phyloP scores from a whole-genome alignment of 169 alveolate species.

The Ophryocystis elektroscirrha region DNA sequence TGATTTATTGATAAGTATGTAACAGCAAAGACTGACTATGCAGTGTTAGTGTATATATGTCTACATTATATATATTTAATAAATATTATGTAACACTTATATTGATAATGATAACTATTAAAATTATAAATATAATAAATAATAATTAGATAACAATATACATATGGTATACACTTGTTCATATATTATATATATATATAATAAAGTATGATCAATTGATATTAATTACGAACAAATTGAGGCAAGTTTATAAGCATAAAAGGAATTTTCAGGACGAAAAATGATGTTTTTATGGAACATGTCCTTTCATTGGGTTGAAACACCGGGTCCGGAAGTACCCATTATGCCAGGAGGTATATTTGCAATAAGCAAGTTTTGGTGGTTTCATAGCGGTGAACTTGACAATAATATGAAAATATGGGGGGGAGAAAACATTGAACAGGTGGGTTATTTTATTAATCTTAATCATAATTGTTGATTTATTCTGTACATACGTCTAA shows the following conservation, averaged over 20 bases:
- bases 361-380: conserved; percentile 32
- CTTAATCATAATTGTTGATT: neutral
- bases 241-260: neutral
- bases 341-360: conserved; percentile 31
- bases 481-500: neutral
- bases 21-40: too few species aligned
- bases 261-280: conserved; percentile 23
- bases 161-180: too few species aligned
- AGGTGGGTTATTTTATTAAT: conserved; percentile 2
- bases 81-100: too few species aligned
- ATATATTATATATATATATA: too few species aligned
- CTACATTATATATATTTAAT: too few species aligned
- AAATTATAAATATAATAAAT: too few species aligned
- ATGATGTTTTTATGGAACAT: conserved; percentile 41
- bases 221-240: too few species aligned
- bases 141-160: too few species aligned
- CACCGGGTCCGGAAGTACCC: conserved; percentile 26
- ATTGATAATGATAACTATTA: too few species aligned
- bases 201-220: too few species aligned
- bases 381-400: conserved; percentile 37
- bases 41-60: too few species aligned
- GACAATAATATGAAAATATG: conserved; percentile 30
- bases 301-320: conserved; percentile 39
- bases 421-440: conserved; percentile 44
- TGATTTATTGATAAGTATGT: too few species aligned